Evolutionary conservation across 352 stramenopile genomes (phyloP).

Genomic region (Phytophthora uliginosa): DNA sequence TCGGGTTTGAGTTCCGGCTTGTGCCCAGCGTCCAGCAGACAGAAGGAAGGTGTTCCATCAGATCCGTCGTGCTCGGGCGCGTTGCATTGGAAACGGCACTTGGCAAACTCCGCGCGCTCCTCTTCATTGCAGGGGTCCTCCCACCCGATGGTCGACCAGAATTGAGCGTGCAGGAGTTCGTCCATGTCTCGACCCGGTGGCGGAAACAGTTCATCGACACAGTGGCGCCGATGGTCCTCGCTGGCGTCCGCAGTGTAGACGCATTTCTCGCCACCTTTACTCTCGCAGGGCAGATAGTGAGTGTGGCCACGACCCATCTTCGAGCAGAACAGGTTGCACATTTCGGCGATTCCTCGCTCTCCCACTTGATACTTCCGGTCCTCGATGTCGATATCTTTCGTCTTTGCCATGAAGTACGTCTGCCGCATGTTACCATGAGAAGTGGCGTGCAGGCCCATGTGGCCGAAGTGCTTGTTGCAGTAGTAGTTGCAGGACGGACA

Average conservation of each 20-base stretch:
- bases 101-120: slow-evolving; percentile 41
- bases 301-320: slow-evolving; percentile 50
- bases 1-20: slow-evolving; percentile 52
- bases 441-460: slow-evolving; percentile 61
- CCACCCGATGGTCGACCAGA: slow-evolving; percentile 49
- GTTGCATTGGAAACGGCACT: slow-evolving; percentile 50
- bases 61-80: slow-evolving; percentile 40
- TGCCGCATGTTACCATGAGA: slow-evolving; percentile 80
- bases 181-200: slow-evolving; percentile 41
- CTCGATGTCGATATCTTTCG: slow-evolving; percentile 55
- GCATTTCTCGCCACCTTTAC: slow-evolving; percentile 24
- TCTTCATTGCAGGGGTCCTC: slow-evolving; percentile 47
- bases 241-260: slow-evolving; percentile 31
- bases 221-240: slow-evolving; percentile 45
- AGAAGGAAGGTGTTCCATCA: slow-evolving; percentile 30
- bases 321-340: slow-evolving; percentile 55
- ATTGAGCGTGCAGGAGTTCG: slow-evolving; percentile 51
- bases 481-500: slow-evolving; percentile 77
- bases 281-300: slow-evolving; percentile 42
- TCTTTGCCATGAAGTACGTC: slow-evolving; percentile 71
- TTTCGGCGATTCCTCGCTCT: slow-evolving; percentile 48
- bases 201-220: slow-evolving; percentile 33
- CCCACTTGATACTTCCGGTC: slow-evolving; percentile 47
- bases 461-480: slow-evolving; percentile 62
- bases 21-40: slow-evolving; percentile 48